Evolutionary conservation across 2,329 filamentous ascomycete genomes (phyloP).

Genomic region (Tolypocladium inflatum): DNA sequence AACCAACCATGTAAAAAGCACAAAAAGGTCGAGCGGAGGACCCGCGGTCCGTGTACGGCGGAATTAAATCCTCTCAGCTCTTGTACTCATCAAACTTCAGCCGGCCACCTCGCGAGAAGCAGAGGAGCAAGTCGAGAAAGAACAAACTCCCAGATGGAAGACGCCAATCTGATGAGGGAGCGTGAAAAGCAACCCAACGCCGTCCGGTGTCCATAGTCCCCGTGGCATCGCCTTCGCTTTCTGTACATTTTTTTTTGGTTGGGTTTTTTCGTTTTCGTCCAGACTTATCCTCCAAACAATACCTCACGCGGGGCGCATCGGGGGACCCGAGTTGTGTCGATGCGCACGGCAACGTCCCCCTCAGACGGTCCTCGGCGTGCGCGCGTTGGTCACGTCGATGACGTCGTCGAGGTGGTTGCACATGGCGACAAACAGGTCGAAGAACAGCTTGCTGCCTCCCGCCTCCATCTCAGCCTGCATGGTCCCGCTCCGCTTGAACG

Average conservation of each 20-base stretch:
- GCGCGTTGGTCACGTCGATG: conserved; percentile 69
- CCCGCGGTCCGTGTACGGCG: conserved; percentile 11
- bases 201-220: conserved; percentile 12
- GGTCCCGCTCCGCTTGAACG: conserved; percentile 95
- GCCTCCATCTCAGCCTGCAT: conserved; percentile 99
- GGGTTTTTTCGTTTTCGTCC: conserved; percentile 8
- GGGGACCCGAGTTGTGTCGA: background rate
- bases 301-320: background rate
- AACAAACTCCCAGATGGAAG: conserved; percentile 32
- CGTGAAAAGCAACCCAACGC: conserved; percentile 20
- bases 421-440: conserved; percentile 96
- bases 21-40: conserved; percentile 20
- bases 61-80: conserved; percentile 30
- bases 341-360: background rate
- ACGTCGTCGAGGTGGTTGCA: conserved; percentile 98
- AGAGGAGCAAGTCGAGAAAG: conserved; percentile 27
- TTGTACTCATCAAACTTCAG: conserved; percentile 31
- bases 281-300: conserved; percentile 10
- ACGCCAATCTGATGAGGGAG: conserved; percentile 41
- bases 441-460: conserved; percentile 85
- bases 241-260: conserved; percentile 11
- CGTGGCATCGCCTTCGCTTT: conserved; percentile 12
- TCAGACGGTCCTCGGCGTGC: conserved; percentile 49
- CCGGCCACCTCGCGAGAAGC: conserved; percentile 40
- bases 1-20: conserved; percentile 3